These are phyloP conservation scores for Helianthus annuus DNA, from an alignment of 129 eudicot genomes.

Conservation along the genomic window HanXRQr2.0-SUNRISE NC_035440.2:5870011-5870510, in stretches of 20 bases:
- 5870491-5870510: too few relatives aligned
- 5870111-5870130: slow-evolving; percentile 37
- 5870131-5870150: slow-evolving; percentile 39
- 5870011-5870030: slow-evolving; percentile 90
- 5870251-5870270: slow-evolving; percentile 67
- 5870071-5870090: slow-evolving; percentile 75
- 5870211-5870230: slow-evolving; percentile 65
- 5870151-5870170: slow-evolving; percentile 49
- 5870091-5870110: slow-evolving; percentile 53
- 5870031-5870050: slow-evolving; percentile 95
- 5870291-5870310: slow-evolving; percentile 13
- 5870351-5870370: too few relatives aligned
- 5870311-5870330: too few relatives aligned
- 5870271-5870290: slow-evolving; percentile 20
- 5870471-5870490: neutral
- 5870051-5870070: slow-evolving; percentile 92
- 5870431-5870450: too few relatives aligned
- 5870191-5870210: slow-evolving; percentile 55
- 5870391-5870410: too few relatives aligned
- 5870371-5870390: too few relatives aligned
- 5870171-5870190: slow-evolving; percentile 42
- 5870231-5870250: slow-evolving; percentile 76
- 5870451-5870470: slow-evolving; percentile 1
- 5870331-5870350: too few relatives aligned
- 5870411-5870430: too few relatives aligned